Conservation (phyloP, 129 eudicot species). For the Helianthus tuberosus region DNA sequence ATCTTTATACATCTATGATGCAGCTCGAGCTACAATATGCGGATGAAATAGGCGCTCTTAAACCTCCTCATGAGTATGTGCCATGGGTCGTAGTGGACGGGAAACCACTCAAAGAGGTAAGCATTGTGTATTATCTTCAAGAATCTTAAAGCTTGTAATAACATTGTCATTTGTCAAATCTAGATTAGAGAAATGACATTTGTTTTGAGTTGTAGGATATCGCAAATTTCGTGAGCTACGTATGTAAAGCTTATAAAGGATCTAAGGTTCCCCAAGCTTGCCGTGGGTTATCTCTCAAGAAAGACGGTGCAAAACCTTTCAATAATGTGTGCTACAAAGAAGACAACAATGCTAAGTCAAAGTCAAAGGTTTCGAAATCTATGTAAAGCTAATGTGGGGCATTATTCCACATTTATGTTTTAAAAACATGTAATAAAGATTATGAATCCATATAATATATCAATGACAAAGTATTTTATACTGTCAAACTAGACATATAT, state of each 20-base stretch:
- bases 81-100: slow-evolving; percentile 92
- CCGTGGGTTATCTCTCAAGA: slow-evolving; percentile 34
- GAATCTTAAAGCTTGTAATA: not conserved
- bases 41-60: slow-evolving; percentile 61
- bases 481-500: no score
- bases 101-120: slow-evolving; percentile 73
- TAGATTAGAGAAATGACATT: not conserved
- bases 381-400: slow-evolving; percentile 22
- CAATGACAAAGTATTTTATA: no score
- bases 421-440: no score
- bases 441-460: no score
- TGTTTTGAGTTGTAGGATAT: slow-evolving; percentile 50
- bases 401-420: not conserved
- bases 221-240: slow-evolving; percentile 45
- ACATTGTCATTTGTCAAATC: not conserved
- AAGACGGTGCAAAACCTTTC: slow-evolving; percentile 23
- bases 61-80: slow-evolving; percentile 82
- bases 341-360: slow-evolving; percentile 32
- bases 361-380: slow-evolving; percentile 25
- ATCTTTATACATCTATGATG: slow-evolving; percentile 6
- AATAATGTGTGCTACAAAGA: slow-evolving; percentile 45
- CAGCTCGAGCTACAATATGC: slow-evolving; percentile 78
- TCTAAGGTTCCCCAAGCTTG: slow-evolving; percentile 57
- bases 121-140: slow-evolving; percentile 18
- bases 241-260: slow-evolving; percentile 81